Conservation (phyloP, 306 rosid species). For the Lathyrus tuberosus region DNA sequence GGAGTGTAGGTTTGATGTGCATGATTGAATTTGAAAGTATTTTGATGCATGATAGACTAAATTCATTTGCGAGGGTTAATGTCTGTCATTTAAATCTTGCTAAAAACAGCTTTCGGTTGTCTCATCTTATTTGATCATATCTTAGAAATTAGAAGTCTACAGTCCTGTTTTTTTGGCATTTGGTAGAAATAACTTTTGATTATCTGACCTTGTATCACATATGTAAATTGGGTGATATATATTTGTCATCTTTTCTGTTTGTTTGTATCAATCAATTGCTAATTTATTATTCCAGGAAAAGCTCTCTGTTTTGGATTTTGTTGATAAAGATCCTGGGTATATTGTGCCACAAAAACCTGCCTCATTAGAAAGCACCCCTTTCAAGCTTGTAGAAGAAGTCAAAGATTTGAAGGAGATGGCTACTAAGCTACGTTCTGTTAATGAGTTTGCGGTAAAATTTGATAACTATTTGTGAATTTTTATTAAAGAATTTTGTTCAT, state of each 20-base stretch:
- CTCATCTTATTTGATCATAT: neutral
- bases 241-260: slow-evolving; percentile 8
- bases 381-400: slow-evolving; percentile 76
- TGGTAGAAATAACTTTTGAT: neutral
- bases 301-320: slow-evolving; percentile 66
- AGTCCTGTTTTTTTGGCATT: neutral
- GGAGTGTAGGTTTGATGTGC: neutral
- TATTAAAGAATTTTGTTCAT: slow-evolving; percentile 17
- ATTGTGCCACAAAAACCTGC: slow-evolving; percentile 61
- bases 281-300: slow-evolving; percentile 55
- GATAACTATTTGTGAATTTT: neutral
- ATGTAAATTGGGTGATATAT: neutral
- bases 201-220: slow-evolving; percentile 19
- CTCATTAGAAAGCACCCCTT: slow-evolving; percentile 63
- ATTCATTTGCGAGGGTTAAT: neutral
- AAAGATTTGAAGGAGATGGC: slow-evolving; percentile 81
- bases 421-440: slow-evolving; percentile 66
- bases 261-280: slow-evolving; percentile 24
- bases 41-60: neutral
- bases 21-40: slow-evolving; percentile 10
- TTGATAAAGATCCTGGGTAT: slow-evolving; percentile 56
- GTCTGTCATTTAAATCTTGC: slow-evolving; percentile 2
- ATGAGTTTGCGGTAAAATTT: slow-evolving; percentile 82
- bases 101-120: neutral
- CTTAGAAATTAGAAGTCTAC: neutral